Conservation (phyloP, 106 monocot genomes). For the Dioscorea dumetorum region DNA sequence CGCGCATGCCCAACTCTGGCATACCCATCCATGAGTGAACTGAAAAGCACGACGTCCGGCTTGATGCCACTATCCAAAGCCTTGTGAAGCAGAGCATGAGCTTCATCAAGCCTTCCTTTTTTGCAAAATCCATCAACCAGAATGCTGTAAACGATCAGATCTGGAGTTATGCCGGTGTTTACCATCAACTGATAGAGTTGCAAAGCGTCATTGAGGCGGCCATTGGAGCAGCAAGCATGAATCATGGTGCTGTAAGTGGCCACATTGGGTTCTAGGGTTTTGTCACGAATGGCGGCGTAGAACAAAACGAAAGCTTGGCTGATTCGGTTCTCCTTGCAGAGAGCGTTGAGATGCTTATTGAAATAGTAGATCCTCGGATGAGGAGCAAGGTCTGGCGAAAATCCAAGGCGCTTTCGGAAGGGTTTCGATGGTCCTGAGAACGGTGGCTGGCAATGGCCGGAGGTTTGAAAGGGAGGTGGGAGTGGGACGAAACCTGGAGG, state of each 20-base stretch:
- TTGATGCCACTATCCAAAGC: slow-evolving; percentile 25
- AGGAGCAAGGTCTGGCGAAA: slow-evolving; percentile 7
- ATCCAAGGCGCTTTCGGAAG: not conserved
- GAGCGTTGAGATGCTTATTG: slow-evolving; percentile 26
- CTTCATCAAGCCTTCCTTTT: slow-evolving; percentile 33
- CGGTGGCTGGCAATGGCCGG: not conserved
- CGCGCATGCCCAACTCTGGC: slow-evolving; percentile 23
- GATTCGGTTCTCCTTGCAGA: slow-evolving; percentile 21
- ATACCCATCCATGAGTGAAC: slow-evolving; percentile 49
- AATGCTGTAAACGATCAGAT: slow-evolving; percentile 40
- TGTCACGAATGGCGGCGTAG: slow-evolving; percentile 8
- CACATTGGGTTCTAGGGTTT: slow-evolving; percentile 33
- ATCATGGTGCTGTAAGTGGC: slow-evolving; percentile 56
- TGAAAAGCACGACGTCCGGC: slow-evolving; percentile 49
- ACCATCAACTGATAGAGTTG: slow-evolving; percentile 30
- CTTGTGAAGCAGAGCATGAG: slow-evolving; percentile 12
- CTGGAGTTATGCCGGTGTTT: slow-evolving; percentile 19
- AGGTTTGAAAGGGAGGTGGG: not conserved
- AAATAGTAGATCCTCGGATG: slow-evolving; percentile 15
- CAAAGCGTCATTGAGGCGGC: slow-evolving; percentile 24
- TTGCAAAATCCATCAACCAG: slow-evolving; percentile 55
- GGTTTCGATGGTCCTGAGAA: not conserved
- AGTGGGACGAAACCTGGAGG: not conserved
- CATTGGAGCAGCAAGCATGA: slow-evolving; percentile 23
- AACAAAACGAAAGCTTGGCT: slow-evolving; percentile 26